Base-by-base conservation (phyloP, 2,329 filamentous ascomycete species). In the Mollisiaceae sp. region DNA sequence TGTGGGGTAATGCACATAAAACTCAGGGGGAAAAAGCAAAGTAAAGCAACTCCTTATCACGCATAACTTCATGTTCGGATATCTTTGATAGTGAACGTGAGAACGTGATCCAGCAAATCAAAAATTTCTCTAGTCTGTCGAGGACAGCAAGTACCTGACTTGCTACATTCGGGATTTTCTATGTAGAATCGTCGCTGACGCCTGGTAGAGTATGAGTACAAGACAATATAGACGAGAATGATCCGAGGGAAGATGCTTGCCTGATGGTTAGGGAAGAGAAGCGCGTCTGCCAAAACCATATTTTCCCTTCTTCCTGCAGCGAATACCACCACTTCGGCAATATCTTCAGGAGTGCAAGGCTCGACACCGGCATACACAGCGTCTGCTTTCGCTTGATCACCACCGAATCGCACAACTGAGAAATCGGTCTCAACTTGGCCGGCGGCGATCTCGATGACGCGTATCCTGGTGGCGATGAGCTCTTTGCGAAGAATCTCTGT, bases 371-470 rank as follows among this genome's bases (percentile, higher is more conserved):
- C 88, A 78, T 97, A 97, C 59, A 97, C 92, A 57, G 91, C 91
- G 81, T 95, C 91, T 8, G 93, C 93, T 83, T 96, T 96, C 68
- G 83, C 77, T 82, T 94, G 93, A 77, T 97, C 93, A 8, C 93
- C 94, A 68, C 91, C 89, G 78, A 94, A 97, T 65, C 93, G 85
- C 52, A 97, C 91, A n/a, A 97, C 83, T 2, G 91, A 94, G 79
- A 97, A 97, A 76, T 97, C 91, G 86, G 94, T 97, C 83, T 97
- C 93, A 52, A 97, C 93, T 80, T 97, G 93, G 22, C 93, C 93
- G 0, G 94, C 94, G 74, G 97, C 94, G 73, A 97, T 85, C 78
- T 92, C 91, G 67, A 97, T 97, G 66, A 97, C 84, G 62, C 93
- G 83, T 68, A 97, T 92, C 63, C 91, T 84, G 22, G 90, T 92